These are phyloP conservation scores for Solioccasus polychromus DNA, from an alignment of 768 basidiomycete species.

Conservation along the genomic window DNA sequence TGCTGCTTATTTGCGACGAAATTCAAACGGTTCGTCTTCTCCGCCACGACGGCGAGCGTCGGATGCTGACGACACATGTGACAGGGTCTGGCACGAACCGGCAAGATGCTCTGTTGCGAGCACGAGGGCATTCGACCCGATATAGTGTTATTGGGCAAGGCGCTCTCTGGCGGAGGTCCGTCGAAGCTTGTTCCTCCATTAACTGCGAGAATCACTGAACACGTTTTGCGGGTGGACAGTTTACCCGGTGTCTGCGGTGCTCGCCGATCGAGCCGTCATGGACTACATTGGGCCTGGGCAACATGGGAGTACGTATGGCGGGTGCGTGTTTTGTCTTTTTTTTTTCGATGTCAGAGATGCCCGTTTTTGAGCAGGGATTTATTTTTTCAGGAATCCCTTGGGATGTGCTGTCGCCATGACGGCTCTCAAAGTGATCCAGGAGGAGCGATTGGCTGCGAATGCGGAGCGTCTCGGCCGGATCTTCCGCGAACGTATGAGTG, in stretches of 20 bases:
- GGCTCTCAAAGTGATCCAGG: constrained; percentile 84
- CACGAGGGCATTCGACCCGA: constrained; percentile 89
- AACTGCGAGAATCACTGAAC: constrained; percentile 5
- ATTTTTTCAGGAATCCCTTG: constrained; percentile 70
- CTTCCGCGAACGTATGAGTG: constrained; percentile 67
- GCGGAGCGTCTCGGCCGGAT: constrained; percentile 75
- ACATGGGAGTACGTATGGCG: constrained; percentile 95
- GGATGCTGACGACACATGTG: constrained; percentile 2
- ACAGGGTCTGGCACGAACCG: constrained; percentile 88
- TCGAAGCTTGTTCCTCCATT: constrained; percentile 11
- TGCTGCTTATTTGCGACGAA: constrained; percentile 96
- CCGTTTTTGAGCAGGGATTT: background rate
- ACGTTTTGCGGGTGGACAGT: constrained; percentile 43
- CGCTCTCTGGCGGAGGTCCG: constrained; percentile 90
- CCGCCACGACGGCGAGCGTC: background rate
- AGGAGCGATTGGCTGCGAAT: constrained; percentile 81
- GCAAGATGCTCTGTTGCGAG: constrained; percentile 89
- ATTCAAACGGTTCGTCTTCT: constrained; percentile 77
- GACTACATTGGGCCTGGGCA: constrained; percentile 92
- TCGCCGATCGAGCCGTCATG: constrained; percentile 91
- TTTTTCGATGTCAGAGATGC: background rate
- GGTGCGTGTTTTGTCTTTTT: constrained; percentile 58
- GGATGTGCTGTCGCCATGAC: constrained; percentile 96
- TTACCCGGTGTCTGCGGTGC: constrained; percentile 94
- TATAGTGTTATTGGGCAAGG: constrained; percentile 91